Percentiles rank a stretch among this genome's conserved stretches.
phyloP scores from a whole-genome alignment of 225 moss, liverwort and hornwort genomes.

The Climacium dendroides region DNA sequence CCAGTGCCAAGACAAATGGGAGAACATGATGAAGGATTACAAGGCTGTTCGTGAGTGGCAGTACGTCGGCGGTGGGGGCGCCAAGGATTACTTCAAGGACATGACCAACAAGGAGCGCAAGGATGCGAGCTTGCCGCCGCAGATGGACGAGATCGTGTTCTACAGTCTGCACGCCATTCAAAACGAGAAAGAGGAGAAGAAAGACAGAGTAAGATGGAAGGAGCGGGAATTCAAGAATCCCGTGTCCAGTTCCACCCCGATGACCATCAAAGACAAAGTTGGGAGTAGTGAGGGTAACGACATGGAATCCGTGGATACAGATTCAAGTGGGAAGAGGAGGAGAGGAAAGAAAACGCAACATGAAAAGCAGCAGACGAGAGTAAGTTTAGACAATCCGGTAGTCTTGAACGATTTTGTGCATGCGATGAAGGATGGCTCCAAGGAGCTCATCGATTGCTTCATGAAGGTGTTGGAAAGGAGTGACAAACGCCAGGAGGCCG shows the following conservation, averaged over 20 bases:
- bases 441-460: constrained; percentile 94
- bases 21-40: constrained; percentile 98
- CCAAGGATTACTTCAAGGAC: constrained; percentile 82
- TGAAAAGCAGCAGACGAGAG: constrained; percentile 37
- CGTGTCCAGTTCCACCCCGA: constrained; percentile 14
- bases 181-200: constrained; percentile 88
- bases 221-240: constrained; percentile 61
- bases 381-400: constrained; percentile 64
- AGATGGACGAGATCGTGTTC: constrained; percentile 90
- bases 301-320: constrained; percentile 83
- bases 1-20: constrained; percentile 97
- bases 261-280: constrained; percentile 62
- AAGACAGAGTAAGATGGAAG: constrained; percentile 68
- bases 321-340: constrained; percentile 71
- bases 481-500: constrained; percentile 46
- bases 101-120: constrained; percentile 98
- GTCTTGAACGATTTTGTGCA: constrained; percentile 79
- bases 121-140: constrained; percentile 78
- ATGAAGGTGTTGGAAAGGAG: constrained; percentile 93
- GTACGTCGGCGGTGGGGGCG: constrained; percentile 36
- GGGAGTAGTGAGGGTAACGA: constrained; percentile 87
- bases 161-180: constrained; percentile 84
- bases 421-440: constrained; percentile 89
- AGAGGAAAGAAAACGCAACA: constrained; percentile 35
- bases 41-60: constrained; percentile 92